Evolutionary conservation across 2,329 filamentous ascomycete genomes (phyloP), one percentile per base, ranked within the genome.

Genomic region (Aquanectria penicillioides): DNA sequence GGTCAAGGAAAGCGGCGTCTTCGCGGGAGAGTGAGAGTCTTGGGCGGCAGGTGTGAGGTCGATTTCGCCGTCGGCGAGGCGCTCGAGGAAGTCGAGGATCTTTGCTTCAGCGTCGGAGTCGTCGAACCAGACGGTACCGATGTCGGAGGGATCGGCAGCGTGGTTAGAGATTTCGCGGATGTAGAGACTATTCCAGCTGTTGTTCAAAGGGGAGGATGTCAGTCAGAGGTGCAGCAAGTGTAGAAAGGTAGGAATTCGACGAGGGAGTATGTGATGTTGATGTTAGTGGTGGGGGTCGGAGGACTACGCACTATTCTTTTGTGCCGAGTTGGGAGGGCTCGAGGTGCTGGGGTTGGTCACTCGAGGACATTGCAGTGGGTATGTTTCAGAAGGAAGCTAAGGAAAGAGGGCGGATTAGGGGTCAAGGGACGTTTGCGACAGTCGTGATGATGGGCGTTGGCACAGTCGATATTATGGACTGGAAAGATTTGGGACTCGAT

Each of bases 41-140:
- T n/a, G n/a, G n/a, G n/a, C 48, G 15, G 37, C 57, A 26, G 57
- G 18, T 31, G 41, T 7, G 68, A 59, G n/a, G 15, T 65, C 59
- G 23, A 64, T 50, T 22, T 66, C 65, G 57, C 73, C 36, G 63
- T 77, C 61, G 26, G 71, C 56, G 17, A 74, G 64, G 25, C 65
- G 66, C 68, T 62, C 86, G 73, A 97, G 84, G 73, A 90, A 93
- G 9, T 80, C 75, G 20, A 97, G 77, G 59, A 97, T 87, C 71
- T 94, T 94, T 62, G 88, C 83, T 71, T 97, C 92, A 61, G 95
- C 95, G 71, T 90, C 88, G 26, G 93, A 91, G 78, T 98, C 95
- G 74, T 93, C 90, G 83, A 99, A 99, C 95, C 95, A 99, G 69
- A 95, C 88, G 25, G 93, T 97, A 66, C 94, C 94, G 59, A 90